A percentile compares a stretch with the other conserved stretches of the same genome.
Evolutionary conservation across 352 stramenopile genomes (phyloP).

Genomic region (Phytophthora pinifolia): DNA sequence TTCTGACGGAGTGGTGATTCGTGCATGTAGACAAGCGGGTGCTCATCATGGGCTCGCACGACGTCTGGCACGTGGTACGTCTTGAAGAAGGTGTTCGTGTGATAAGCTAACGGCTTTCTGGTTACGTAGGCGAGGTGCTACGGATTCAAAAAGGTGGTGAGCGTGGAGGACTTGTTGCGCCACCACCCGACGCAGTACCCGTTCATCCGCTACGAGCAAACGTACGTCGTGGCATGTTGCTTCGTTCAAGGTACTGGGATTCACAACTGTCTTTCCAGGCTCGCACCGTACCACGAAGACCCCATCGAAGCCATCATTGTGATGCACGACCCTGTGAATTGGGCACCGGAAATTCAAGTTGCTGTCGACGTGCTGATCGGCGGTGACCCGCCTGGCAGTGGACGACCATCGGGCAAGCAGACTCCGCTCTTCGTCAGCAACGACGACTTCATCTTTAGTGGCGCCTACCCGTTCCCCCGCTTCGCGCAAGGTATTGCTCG

Average conservation of each 20-base stretch:
- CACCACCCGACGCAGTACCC: slow-evolving; percentile 80
- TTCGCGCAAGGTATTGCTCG: slow-evolving; percentile 68
- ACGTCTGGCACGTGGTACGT: slow-evolving; percentile 78
- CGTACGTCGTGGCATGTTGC: slow-evolving; percentile 27
- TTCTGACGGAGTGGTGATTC: neutral
- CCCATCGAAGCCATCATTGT: slow-evolving; percentile 86
- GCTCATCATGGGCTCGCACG: slow-evolving; percentile 84
- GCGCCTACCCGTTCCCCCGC: slow-evolving; percentile 76
- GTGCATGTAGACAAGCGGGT: slow-evolving; percentile 63
- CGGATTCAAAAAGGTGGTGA: slow-evolving; percentile 84
- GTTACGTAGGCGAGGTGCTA: slow-evolving; percentile 52
- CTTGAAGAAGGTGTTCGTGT: neutral
- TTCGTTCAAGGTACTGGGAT: neutral
- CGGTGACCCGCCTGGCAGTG: slow-evolving; percentile 71
- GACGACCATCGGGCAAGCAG: slow-evolving; percentile 45
- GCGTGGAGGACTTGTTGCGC: slow-evolving; percentile 65
- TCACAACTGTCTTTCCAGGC: slow-evolving; percentile 26
- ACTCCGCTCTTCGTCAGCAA: slow-evolving; percentile 86
- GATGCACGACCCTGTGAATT: slow-evolving; percentile 91
- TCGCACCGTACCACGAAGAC: slow-evolving; percentile 57
- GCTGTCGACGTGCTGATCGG: slow-evolving; percentile 87
- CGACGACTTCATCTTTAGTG: slow-evolving; percentile 88
- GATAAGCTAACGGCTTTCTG: neutral
- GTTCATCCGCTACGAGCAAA: slow-evolving; percentile 71
- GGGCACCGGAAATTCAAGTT: slow-evolving; percentile 89